Percentiles rank a stretch among this genome's conserved stretches.
Evolutionary conservation across 495 filamentous ascomycete species (phyloP).

Genomic region (Hyaloscypha bicolor): DNA sequence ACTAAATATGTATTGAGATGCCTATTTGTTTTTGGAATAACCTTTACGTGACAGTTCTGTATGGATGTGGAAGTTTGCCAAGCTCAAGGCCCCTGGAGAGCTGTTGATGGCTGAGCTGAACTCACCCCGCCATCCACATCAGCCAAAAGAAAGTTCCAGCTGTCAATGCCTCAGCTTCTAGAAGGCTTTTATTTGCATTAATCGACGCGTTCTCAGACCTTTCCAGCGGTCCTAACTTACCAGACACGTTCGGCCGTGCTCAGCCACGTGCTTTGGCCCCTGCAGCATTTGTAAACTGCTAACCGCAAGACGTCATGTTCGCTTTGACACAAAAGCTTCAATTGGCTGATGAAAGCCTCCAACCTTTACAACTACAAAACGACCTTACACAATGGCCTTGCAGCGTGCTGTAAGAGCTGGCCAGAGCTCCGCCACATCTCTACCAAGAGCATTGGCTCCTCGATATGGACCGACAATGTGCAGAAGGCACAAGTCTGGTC

Average conservation of each 20-base stretch:
- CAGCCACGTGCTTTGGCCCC: conserved; percentile 5
- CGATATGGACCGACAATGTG: conserved; percentile 2
- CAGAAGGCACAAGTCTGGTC: conserved; percentile 60
- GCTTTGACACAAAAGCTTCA: not conserved
- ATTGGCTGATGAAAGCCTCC: not conserved
- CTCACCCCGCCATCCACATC: not conserved
- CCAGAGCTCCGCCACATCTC: conserved; percentile 15
- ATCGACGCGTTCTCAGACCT: conserved; percentile 1
- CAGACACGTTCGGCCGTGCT: not conserved
- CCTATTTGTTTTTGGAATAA: not conserved
- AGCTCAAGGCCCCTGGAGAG: not conserved
- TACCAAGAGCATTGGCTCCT: conserved; percentile 19
- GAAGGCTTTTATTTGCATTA: not conserved
- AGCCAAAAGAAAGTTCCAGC: not conserved
- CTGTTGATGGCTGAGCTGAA: not conserved
- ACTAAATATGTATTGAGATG: not conserved
- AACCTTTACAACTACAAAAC: not conserved
- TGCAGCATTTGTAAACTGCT: not conserved
- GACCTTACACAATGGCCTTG: conserved; percentile 16
- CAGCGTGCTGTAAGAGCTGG: conserved; percentile 4
- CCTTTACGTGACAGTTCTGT: not conserved
- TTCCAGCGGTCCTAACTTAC: not conserved
- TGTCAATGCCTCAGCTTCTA: conserved; percentile 1
- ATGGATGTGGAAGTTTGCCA: not conserved
- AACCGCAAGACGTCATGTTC: conserved; percentile 9